Evolutionary conservation across 208 protist species (phyloP), one percentile per base, ranked within the genome.

Genomic region (Crithidia sp.): DNA sequence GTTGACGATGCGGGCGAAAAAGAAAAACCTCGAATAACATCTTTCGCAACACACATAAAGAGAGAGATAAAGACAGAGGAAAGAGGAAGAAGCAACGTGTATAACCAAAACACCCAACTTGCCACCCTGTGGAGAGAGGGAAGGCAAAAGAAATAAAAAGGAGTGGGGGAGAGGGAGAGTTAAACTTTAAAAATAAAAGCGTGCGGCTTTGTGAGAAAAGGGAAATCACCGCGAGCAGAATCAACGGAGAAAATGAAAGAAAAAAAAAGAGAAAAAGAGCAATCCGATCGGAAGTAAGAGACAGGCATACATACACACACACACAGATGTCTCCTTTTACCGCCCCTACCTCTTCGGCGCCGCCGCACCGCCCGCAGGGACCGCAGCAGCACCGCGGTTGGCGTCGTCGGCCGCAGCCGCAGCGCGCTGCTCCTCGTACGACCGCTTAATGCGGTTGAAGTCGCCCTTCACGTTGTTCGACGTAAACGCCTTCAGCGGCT

Each of bases 401-500:
- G 45, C 16, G 9, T 62, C 39, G 6, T 28, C 57, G 5, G 57
- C 47, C 45, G 47, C 47, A 4, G 17, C 47, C n/a, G 61, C n/a
- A 40, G 61, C 47, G 7, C 8, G 17, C 3, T 55, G 5, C 3
- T 5, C 37, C 47, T 36, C 61, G 47, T 66, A 66, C 2, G 43
- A 4, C 13, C 28, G 40, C 28, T 43, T 40, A 17, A 55, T 66
- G 45, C 61, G 47, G 28, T 55, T 55, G 5, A 66, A 43, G 36
- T 66, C 61, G 5, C 61, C 61, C 17, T 19, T 5, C 47, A 13
- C 7, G 47, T 55, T 55, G 3, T 43, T 53, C 19, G 47, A 66
- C 45, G 61, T 55, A 13, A 66, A 55, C 7, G 28, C 8, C 45
- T 66, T 55, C 28, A 66, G 9, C 47, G 61, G 45, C 8, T 40